Evolutionary conservation across 805 yeast genomes (phyloP).

Genomic region (Ogataea methylovora): DNA sequence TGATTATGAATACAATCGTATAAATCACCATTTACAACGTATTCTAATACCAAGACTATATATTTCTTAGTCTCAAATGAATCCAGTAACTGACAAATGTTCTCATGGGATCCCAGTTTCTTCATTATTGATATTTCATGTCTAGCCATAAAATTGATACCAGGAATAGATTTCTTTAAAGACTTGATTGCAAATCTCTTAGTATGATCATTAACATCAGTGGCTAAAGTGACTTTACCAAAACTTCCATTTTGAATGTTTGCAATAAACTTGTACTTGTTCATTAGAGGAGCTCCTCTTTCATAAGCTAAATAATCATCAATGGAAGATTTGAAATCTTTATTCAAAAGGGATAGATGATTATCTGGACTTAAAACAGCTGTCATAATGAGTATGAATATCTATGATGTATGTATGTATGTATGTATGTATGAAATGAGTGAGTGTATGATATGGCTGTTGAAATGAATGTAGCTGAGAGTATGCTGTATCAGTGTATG

Average conservation of each 20-base stretch:
- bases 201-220: conserved; percentile 23
- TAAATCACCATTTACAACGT: conserved; percentile 58
- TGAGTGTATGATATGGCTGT: too few relatives aligned
- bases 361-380: conserved; percentile 7
- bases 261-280: conserved; percentile 34
- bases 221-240: conserved; percentile 52
- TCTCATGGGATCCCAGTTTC: conserved; percentile 36
- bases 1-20: conserved; percentile 44
- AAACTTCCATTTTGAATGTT: conserved; percentile 53
- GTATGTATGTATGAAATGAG: too few relatives aligned
- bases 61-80: conserved; percentile 46
- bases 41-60: conserved; percentile 56
- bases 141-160: conserved; percentile 37
- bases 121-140: conserved; percentile 45
- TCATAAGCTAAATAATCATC: conserved; percentile 36
- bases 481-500: too few relatives aligned
- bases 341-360: conserved; percentile 10
- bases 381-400: too few relatives aligned
- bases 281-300: conserved; percentile 26
- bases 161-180: conserved; percentile 36
- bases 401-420: too few relatives aligned
- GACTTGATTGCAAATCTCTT: conserved; percentile 48
- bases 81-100: conserved; percentile 53
- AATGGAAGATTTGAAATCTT: conserved; percentile 20
- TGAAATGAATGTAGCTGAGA: too few relatives aligned